Percentiles rank a stretch among this genome's conserved stretches.
phyloP scores from a whole-genome alignment of 2,329 filamentous ascomycete species.

The Penicillium griseofulvum region DNA sequence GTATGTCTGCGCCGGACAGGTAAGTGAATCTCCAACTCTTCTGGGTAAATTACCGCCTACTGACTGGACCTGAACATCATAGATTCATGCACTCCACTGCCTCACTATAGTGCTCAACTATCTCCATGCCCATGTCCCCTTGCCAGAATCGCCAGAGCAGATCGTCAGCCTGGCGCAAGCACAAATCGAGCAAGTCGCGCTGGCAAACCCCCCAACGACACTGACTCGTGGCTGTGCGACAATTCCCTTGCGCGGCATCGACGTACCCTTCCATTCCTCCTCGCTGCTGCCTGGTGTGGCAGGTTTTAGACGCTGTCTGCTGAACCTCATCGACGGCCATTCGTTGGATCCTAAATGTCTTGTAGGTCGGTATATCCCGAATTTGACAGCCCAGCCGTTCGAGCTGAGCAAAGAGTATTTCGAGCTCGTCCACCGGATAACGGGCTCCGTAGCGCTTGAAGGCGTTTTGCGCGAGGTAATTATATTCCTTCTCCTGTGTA shows the following conservation, averaged over 20 bases:
- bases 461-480: background rate
- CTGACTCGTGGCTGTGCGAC: conserved; percentile 75
- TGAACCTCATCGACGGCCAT: background rate
- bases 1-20: conserved; percentile 63
- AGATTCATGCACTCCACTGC: background rate
- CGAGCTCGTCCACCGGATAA: conserved; percentile 21
- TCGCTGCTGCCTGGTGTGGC: background rate
- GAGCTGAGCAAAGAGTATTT: background rate
- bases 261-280: conserved; percentile 89
- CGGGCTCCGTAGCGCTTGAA: background rate
- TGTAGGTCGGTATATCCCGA: background rate
- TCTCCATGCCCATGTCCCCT: background rate
- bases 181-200: conserved; percentile 47
- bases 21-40: conserved; percentile 22
- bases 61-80: background rate
- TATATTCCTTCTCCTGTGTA: background rate
- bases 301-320: background rate
- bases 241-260: conserved; percentile 79
- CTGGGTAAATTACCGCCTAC: background rate
- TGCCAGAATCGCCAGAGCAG: background rate
- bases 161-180: background rate
- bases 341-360: background rate
- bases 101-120: background rate
- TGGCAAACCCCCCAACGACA: conserved; percentile 74
- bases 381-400: conserved; percentile 1